Conservation (phyloP, 2,329 filamentous ascomycete species). For the Ceratocystis ficicola region DNA sequence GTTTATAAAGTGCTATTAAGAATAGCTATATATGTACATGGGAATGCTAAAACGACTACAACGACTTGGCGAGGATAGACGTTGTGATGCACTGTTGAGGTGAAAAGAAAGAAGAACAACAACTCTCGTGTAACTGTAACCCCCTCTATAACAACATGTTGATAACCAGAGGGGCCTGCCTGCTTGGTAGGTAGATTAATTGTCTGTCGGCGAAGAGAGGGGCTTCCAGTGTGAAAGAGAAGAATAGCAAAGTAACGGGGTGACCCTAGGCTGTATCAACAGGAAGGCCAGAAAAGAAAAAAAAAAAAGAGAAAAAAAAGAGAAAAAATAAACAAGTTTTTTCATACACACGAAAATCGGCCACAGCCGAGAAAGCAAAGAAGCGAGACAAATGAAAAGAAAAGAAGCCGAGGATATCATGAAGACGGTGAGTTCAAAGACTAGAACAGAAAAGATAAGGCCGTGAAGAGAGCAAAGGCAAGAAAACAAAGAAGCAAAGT, state of each 20-base stretch:
- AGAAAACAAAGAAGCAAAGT: constrained; percentile 23
- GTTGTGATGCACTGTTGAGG: not conserved
- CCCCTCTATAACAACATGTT: constrained; percentile 5
- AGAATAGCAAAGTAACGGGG: constrained; percentile 18
- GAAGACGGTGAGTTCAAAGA: constrained; percentile 17
- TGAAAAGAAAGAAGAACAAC: constrained; percentile 12
- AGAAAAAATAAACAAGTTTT: not conserved
- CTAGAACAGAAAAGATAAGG: constrained; percentile 18
- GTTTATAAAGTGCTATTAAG: not conserved
- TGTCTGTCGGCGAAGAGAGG: constrained; percentile 17
- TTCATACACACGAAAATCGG: too few relatives aligned
- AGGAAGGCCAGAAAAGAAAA: constrained; percentile 19
- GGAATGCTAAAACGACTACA: not conserved
- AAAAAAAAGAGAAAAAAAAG: constrained; percentile 15
- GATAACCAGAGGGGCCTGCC: constrained; percentile 6
- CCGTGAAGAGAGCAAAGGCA: constrained; percentile 14
- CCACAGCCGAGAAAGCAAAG: not conserved
- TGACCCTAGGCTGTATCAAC: constrained; percentile 22
- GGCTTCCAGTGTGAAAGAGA: constrained; percentile 21
- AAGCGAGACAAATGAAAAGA: constrained; percentile 9
- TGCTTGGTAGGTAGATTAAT: constrained; percentile 18
- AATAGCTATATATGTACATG: constrained; percentile 7
- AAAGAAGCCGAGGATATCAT: constrained; percentile 16
- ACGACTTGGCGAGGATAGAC: not conserved
- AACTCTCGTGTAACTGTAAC: constrained; percentile 18